phyloP scores from a whole-genome alignment of 805 yeast genomes.

The Metschnikowia borealis region DNA sequence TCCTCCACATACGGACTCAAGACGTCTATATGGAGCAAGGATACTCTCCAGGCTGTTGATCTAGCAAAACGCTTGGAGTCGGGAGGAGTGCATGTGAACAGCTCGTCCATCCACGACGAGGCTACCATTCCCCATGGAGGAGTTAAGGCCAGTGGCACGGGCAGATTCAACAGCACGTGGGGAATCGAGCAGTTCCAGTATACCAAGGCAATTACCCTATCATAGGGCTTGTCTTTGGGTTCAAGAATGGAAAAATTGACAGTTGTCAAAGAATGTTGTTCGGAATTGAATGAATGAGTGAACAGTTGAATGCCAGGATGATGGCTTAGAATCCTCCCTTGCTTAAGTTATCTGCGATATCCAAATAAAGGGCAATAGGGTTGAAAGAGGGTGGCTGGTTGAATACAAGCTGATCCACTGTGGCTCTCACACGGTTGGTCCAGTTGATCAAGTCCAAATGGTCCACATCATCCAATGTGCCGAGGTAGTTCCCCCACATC shows the following conservation, averaged over 20 bases:
- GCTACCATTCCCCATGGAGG: slow-evolving; percentile 45
- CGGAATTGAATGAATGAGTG: background rate
- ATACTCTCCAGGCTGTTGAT: slow-evolving; percentile 30
- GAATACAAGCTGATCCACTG: slow-evolving; percentile 28
- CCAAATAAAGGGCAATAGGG: slow-evolving; percentile 66
- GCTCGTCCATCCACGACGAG: slow-evolving; percentile 32
- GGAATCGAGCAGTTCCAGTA: slow-evolving; percentile 41
- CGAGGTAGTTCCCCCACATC: slow-evolving; percentile 80
- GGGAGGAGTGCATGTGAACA: slow-evolving; percentile 41
- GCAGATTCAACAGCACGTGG: slow-evolving; percentile 39
- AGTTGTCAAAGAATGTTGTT: too few relatives aligned
- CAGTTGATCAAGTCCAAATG: slow-evolving; percentile 86
- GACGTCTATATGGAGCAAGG: slow-evolving; percentile 39
- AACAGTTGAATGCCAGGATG: background rate
- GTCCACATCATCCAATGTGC: slow-evolving; percentile 74
- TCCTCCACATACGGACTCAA: slow-evolving; percentile 34
- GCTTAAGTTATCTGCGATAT: slow-evolving; percentile 61
- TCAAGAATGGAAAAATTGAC: background rate
- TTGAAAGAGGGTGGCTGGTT: slow-evolving; percentile 45
- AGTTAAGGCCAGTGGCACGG: slow-evolving; percentile 35
- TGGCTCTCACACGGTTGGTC: slow-evolving; percentile 51
- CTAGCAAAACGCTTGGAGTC: slow-evolving; percentile 32
- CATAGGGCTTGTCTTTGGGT: background rate
- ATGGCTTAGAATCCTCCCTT: slow-evolving; percentile 47
- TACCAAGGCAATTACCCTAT: slow-evolving; percentile 32